These are phyloP conservation scores for Colletotrichum sp. DNA, from an alignment of 2,329 filamentous ascomycete species.

Conservation along the genomic window DNA sequence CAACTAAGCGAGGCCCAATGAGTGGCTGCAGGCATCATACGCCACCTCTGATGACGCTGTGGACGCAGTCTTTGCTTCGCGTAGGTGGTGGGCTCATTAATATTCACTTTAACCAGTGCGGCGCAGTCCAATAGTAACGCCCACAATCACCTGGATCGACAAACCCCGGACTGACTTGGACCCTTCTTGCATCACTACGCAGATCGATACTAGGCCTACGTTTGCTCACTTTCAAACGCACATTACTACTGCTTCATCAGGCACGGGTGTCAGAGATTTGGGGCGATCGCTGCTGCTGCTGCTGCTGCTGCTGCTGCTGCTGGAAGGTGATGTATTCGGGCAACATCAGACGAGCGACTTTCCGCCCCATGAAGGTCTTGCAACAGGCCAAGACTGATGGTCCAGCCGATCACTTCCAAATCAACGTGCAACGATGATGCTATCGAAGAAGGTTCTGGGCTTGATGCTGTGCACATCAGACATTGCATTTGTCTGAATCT, in stretches of 20 bases:
- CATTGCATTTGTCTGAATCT: neutral
- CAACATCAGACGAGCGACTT: neutral
- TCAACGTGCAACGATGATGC: neutral
- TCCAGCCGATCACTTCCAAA: neutral
- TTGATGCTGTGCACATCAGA: neutral
- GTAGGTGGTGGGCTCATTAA: neutral
- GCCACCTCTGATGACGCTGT: conserved; percentile 1
- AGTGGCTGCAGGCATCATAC: neutral
- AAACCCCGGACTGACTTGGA: neutral
- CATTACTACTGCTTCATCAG: neutral
- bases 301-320: neutral
- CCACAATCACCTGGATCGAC: neutral
- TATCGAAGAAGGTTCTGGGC: neutral
- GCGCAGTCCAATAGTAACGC: conserved; percentile 6
- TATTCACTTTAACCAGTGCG: neutral
- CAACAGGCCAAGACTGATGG: neutral
- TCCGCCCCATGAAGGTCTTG: neutral
- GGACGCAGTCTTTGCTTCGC: neutral
- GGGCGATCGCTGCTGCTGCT: neutral
- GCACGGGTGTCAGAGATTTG: neutral
- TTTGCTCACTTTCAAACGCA: neutral
- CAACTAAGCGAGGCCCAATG: too few species aligned
- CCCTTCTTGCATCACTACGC: conserved; percentile 18
- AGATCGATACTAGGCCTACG: neutral
- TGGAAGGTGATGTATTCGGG: neutral